Conservation (phyloP, 2,329 filamentous ascomycete genomes). For the Monosporascus cannonballus region DNA sequence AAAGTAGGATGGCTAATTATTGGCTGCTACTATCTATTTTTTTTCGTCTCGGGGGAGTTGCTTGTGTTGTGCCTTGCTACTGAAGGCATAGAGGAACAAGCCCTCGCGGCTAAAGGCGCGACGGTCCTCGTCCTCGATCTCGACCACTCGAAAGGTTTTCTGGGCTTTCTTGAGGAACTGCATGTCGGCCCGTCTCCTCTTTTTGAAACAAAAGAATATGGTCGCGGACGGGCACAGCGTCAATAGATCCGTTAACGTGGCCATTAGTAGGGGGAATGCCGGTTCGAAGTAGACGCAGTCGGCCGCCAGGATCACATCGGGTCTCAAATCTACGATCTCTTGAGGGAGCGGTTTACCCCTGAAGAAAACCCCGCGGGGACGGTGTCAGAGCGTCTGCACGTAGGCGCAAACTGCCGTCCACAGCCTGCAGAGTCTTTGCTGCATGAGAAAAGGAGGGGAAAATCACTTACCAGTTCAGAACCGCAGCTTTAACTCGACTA, state of each 20-base stretch:
- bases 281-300: conserved; percentile 98
- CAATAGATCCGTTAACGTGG: conserved; percentile 70
- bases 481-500: conserved; percentile 54
- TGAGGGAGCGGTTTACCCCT: conserved; percentile 57
- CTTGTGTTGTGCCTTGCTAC: neutral
- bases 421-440: conserved; percentile 1
- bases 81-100: conserved; percentile 56
- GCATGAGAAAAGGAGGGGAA: conserved; percentile 22
- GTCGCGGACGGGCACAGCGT: conserved; percentile 60
- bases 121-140: conserved; percentile 56
- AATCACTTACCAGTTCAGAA: conserved; percentile 73
- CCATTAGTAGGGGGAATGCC: conserved; percentile 79
- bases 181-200: conserved; percentile 73
- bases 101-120: conserved; percentile 50
- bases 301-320: conserved; percentile 83
- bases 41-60: neutral
- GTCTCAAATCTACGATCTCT: conserved; percentile 48
- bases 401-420: conserved; percentile 5
- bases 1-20: neutral
- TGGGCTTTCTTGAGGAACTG: conserved; percentile 67
- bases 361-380: conserved; percentile 4
- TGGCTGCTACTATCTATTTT: neutral
- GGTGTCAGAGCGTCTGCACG: conserved; percentile 13
- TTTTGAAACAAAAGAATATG: conserved; percentile 89
- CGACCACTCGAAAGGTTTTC: conserved; percentile 58